Base-by-base conservation (phyloP, 1,284 basidiomycete genomes). In the Malassezia furfur region DNA sequence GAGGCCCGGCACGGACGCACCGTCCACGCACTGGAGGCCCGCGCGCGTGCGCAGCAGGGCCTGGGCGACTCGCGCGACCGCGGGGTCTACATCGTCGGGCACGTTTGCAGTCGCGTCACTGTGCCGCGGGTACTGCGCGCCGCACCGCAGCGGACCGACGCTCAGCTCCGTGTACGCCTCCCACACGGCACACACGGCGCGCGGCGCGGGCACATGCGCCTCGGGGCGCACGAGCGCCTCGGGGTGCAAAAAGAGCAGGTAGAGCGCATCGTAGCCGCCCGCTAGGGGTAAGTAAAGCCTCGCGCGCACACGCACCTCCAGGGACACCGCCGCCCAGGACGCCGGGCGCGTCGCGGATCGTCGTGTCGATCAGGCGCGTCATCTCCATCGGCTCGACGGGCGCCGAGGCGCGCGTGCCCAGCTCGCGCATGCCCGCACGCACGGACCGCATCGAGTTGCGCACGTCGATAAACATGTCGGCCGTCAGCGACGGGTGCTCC, bases 261-360 rank as follows among this genome's bases (percentile, higher is more conserved):
- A 98, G 52, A 98, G 82, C 1, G 94, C 94, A 72, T 99, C 94
- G 75, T 88, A 98, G 1, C 94, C 94, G 4, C 94, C 94, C 28
- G 94, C 91, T 57, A n/a, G 46, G 28, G 32, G 22, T 45, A 3
- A 35, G 30, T 30, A 9, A 17, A 28, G 22, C 15, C 9, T 15
- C 19, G 19, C 3, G n/a, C 15, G 25, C 32, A 19, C 17, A 32
- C 52, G 38, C 25, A 54, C 47, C 52, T 14, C 93, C 93, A 1
- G 94, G 94, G 4, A 98, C 93, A 31, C 93, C 93, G 36, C 91
- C 91, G 9, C 88, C 91, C 32, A 98, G 80, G 3, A 96, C 84
- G 39, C 93, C 94, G 1, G 84, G 81, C 56, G 85, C 80, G 5
- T 64, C 39, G 15, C 81, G 78, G 25, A 85, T 79, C 63, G 88